phyloP scores from a whole-genome alignment of 2,329 filamentous ascomycete species.

The Aspergillus candidus region DNA sequence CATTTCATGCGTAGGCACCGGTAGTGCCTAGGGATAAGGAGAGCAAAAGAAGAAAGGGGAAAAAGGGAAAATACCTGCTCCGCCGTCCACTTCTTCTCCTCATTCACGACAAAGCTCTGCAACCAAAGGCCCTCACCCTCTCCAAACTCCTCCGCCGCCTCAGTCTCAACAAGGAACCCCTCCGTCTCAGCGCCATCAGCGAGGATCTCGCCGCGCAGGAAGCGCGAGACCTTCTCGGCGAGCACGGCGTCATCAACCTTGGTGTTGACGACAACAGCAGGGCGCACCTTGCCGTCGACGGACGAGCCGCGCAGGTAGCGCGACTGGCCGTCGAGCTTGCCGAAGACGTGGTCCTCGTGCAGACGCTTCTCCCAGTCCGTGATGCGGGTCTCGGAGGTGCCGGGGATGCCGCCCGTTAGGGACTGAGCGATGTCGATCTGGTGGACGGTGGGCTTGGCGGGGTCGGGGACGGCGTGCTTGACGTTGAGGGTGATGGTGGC shows the following conservation, averaged over 20 bases:
- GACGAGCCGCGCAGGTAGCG: constrained; percentile 41
- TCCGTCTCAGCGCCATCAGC: constrained; percentile 52
- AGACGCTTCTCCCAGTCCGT: constrained; percentile 56
- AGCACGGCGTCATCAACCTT: constrained; percentile 31
- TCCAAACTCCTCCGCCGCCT: constrained; percentile 36
- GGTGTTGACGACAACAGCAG: constrained; percentile 30
- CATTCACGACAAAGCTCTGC: constrained; percentile 46
- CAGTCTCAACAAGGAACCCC: constrained; percentile 55
- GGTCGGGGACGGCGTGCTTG: constrained; percentile 46
- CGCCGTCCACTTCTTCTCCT: constrained; percentile 48
- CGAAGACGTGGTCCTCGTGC: constrained; percentile 76
- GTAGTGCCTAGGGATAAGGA: too few species aligned
- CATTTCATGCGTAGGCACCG: too few species aligned
- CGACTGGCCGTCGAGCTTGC: constrained; percentile 58
- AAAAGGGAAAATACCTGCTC: constrained; percentile 39
- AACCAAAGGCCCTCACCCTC: constrained; percentile 42
- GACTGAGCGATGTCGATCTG: constrained; percentile 69
- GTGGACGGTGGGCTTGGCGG: constrained; percentile 38
- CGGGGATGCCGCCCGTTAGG: constrained; percentile 63
- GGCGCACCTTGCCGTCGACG: constrained; percentile 34
- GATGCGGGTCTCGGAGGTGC: constrained; percentile 54
- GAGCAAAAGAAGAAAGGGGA: background rate
- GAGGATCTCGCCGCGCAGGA: constrained; percentile 36
- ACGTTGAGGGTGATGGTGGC: constrained; percentile 64
- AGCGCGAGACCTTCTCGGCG: constrained; percentile 27